Percentiles rank a stretch among this genome's conserved stretches.
Evolutionary conservation across 2,329 filamentous ascomycete species (phyloP).

Genomic region (Fonsecaea erecta): DNA sequence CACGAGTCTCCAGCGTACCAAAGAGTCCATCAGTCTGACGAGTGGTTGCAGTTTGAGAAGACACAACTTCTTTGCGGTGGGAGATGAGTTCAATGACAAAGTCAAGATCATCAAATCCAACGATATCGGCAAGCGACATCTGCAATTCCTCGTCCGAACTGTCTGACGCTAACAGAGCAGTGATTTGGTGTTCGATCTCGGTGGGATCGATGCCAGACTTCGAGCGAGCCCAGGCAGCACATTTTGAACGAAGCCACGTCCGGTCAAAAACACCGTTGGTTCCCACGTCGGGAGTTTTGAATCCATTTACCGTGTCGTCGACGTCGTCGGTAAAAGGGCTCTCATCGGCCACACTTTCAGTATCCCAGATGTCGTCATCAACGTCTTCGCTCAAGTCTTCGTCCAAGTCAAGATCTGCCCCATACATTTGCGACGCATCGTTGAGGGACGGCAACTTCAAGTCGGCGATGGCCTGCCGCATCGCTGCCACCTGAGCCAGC

Average conservation of each 20-base stretch:
- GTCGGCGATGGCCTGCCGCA: slow-evolving; percentile 82
- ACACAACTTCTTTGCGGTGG: slow-evolving; percentile 70
- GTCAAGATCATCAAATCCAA: slow-evolving; percentile 92
- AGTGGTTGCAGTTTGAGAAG: slow-evolving; percentile 43
- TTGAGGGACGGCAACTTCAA: slow-evolving; percentile 62
- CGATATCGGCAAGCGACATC: slow-evolving; percentile 81
- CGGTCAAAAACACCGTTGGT: slow-evolving; percentile 55
- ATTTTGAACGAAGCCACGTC: slow-evolving; percentile 74
- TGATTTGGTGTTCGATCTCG: slow-evolving; percentile 77
- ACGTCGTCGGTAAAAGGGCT: slow-evolving; percentile 64
- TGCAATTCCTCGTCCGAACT: slow-evolving; percentile 85
- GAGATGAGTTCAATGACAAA: slow-evolving; percentile 89
- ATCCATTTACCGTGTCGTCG: slow-evolving; percentile 60
- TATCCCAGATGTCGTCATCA: slow-evolving; percentile 88
- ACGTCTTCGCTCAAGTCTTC: slow-evolving; percentile 64
- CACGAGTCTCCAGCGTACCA: slow-evolving; percentile 69
- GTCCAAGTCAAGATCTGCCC: slow-evolving; percentile 61
- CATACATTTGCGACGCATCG: slow-evolving; percentile 56
- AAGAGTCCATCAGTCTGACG: slow-evolving; percentile 52
- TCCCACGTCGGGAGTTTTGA: slow-evolving; percentile 41
- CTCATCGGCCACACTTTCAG: slow-evolving; percentile 58
- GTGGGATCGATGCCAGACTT: slow-evolving; percentile 70
- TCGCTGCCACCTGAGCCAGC: slow-evolving; percentile 81
- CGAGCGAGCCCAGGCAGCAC: slow-evolving; percentile 65
- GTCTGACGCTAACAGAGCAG: slow-evolving; percentile 72